These are phyloP conservation scores for Colletotrichum lupini DNA, from an alignment of 2,329 filamentous ascomycete genomes.

Conservation along the genomic window DNA sequence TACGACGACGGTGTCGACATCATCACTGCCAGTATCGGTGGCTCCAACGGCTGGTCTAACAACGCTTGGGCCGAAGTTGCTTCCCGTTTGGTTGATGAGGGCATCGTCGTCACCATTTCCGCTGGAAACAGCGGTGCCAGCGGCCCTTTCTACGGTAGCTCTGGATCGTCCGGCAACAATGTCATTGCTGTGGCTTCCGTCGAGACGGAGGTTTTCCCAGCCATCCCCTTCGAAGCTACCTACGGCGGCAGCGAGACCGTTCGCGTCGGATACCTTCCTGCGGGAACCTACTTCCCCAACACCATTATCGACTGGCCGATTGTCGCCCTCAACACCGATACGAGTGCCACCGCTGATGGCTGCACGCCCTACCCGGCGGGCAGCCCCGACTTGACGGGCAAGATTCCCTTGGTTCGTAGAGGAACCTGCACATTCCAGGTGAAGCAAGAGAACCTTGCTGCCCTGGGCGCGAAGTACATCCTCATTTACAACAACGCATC, in stretches of 20 bases:
- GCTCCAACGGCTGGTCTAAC: slow-evolving; percentile 43
- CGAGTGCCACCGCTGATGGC: slow-evolving; percentile 39
- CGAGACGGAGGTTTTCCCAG: slow-evolving; percentile 43
- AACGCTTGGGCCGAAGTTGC: slow-evolving; percentile 48
- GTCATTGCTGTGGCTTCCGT: slow-evolving; percentile 58
- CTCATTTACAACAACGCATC: slow-evolving; percentile 45
- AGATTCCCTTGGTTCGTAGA: slow-evolving; percentile 43
- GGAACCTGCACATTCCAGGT: slow-evolving; percentile 44
- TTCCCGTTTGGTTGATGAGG: slow-evolving; percentile 55
- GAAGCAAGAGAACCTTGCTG: slow-evolving; percentile 43
- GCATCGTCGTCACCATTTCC: slow-evolving; percentile 61
- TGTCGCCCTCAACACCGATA: slow-evolving; percentile 41
- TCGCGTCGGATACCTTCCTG: slow-evolving; percentile 47
- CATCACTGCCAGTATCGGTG: slow-evolving; percentile 50
- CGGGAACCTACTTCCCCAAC: slow-evolving; percentile 45
- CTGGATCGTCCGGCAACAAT: slow-evolving; percentile 53
- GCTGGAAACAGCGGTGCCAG: slow-evolving; percentile 62
- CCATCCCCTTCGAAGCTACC: slow-evolving; percentile 44
- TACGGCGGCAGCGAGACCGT: slow-evolving; percentile 42
- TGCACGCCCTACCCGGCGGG: slow-evolving; percentile 41
- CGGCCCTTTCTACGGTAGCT: slow-evolving; percentile 59
- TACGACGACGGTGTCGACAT: slow-evolving; percentile 48
- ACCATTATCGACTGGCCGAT: slow-evolving; percentile 48
- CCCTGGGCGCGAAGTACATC: slow-evolving; percentile 42
- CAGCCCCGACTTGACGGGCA: slow-evolving; percentile 18